Percentiles rank a stretch among this genome's conserved stretches.
phyloP scores from a whole-genome alignment of 192 early-diverging fungal genomes.

The Pecoramyces ruminantium region DNA sequence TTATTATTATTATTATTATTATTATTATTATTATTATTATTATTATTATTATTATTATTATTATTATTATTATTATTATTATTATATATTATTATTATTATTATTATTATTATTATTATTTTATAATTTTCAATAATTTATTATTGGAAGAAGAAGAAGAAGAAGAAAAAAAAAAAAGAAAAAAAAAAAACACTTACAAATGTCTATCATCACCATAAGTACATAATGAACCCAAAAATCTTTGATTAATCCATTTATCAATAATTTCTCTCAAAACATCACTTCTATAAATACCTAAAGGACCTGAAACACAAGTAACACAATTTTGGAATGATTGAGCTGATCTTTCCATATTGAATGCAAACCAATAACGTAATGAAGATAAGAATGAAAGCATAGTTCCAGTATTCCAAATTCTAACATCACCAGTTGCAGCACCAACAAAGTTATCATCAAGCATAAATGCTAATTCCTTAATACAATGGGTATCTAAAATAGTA shows the following conservation, averaged over 20 bases:
- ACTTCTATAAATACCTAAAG: constrained; percentile 38
- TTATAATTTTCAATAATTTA: no score
- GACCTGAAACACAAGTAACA: constrained; percentile 49
- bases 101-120: no score
- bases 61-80: no score
- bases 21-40: no score
- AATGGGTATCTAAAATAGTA: constrained; percentile 29
- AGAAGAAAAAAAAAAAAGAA: no score
- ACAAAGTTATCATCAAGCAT: constrained; percentile 4
- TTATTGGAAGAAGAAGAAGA: no score
- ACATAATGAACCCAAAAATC: constrained; percentile 32
- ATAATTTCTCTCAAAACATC: constrained; percentile 20
- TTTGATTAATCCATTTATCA: constrained; percentile 32
- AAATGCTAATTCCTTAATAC: constrained; percentile 20
- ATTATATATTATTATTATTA: no score
- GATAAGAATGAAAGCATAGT: constrained; percentile 35
- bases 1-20: no score
- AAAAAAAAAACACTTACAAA: constrained; percentile 1
- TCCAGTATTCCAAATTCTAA: constrained; percentile 27
- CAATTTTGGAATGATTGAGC: constrained; percentile 32
- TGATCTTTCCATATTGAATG: constrained; percentile 45
- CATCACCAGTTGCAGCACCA: constrained; percentile 34
- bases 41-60: no score
- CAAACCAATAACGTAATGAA: constrained; percentile 41
- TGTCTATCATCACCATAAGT: constrained; percentile 50